Evolutionary conservation across 768 basidiomycete genomes (phyloP).

Genomic region (Amanita subjunquillea): DNA sequence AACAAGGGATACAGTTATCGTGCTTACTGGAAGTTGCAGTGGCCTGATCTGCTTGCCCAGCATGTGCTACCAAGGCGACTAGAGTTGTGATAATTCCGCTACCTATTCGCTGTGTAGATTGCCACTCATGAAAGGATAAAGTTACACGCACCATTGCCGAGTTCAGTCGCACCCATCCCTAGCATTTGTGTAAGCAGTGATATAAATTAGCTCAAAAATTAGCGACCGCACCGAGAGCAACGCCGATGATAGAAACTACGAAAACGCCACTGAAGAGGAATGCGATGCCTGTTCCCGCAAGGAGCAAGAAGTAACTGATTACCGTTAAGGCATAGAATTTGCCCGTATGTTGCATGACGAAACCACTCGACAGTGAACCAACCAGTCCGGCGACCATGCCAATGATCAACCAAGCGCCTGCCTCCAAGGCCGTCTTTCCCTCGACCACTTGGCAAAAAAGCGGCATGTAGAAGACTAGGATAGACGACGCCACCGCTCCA

Average conservation of each 20-base stretch:
- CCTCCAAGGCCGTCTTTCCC: slow-evolving; percentile 33
- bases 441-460: slow-evolving; percentile 51
- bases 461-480: slow-evolving; percentile 41
- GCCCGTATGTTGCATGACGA: slow-evolving; percentile 49
- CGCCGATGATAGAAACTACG: slow-evolving; percentile 22
- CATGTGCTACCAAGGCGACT: slow-evolving; percentile 54
- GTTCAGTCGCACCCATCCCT: slow-evolving; percentile 24
- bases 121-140: too few species aligned
- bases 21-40: slow-evolving; percentile 50
- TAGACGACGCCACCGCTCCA: slow-evolving; percentile 31
- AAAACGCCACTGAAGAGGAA: slow-evolving; percentile 29
- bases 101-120: slow-evolving; percentile 18
- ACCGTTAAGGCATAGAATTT: slow-evolving; percentile 45
- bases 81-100: slow-evolving; percentile 45
- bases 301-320: slow-evolving; percentile 24
- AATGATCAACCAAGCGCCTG: slow-evolving; percentile 42
- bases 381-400: slow-evolving; percentile 33
- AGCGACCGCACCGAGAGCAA: slow-evolving; percentile 28
- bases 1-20: background rate
- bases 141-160: slow-evolving; percentile 31
- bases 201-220: background rate
- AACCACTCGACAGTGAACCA: slow-evolving; percentile 41
- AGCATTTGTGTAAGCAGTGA: background rate
- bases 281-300: slow-evolving; percentile 26
- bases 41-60: slow-evolving; percentile 50